phyloP scores from a whole-genome alignment of 2,329 filamentous ascomycete species.

The Colletotrichum destructivum region DNA sequence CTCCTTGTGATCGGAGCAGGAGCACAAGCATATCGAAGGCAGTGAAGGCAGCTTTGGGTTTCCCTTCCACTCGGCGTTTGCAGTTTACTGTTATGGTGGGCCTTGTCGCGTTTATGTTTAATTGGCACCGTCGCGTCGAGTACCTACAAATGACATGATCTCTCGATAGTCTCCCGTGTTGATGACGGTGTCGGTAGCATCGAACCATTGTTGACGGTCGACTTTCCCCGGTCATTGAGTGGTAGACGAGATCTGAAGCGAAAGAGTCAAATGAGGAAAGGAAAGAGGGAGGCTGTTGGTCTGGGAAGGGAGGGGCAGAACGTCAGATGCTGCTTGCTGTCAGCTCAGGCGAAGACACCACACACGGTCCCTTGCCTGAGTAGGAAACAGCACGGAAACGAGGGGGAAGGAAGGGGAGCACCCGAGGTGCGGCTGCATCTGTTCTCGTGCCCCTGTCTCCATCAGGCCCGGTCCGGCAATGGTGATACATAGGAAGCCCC shows the following conservation, averaged over 20 bases:
- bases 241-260: not conserved
- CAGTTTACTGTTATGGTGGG: not conserved
- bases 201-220: not conserved
- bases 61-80: not conserved
- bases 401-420: constrained; percentile 8
- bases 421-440: constrained; percentile 3
- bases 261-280: not conserved
- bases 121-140: not conserved
- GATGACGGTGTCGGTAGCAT: not conserved
- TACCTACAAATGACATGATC: not conserved
- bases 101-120: not conserved
- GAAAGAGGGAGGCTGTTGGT: constrained; percentile 4
- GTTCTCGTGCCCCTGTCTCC: not conserved
- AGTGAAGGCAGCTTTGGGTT: constrained; percentile 11
- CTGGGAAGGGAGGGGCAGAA: not conserved
- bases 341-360: constrained; percentile 4
- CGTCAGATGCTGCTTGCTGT: not conserved
- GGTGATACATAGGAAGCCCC: not conserved
- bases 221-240: not conserved
- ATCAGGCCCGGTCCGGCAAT: not conserved
- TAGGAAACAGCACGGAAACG: constrained; percentile 1
- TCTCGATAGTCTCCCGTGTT: not conserved
- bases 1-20: not conserved
- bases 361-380: constrained; percentile 1
- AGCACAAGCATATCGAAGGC: not conserved